These are phyloP conservation scores for Schizophyllum amplum DNA, from an alignment of 1,284 basidiomycete species.

Conservation along the genomic window DNA sequence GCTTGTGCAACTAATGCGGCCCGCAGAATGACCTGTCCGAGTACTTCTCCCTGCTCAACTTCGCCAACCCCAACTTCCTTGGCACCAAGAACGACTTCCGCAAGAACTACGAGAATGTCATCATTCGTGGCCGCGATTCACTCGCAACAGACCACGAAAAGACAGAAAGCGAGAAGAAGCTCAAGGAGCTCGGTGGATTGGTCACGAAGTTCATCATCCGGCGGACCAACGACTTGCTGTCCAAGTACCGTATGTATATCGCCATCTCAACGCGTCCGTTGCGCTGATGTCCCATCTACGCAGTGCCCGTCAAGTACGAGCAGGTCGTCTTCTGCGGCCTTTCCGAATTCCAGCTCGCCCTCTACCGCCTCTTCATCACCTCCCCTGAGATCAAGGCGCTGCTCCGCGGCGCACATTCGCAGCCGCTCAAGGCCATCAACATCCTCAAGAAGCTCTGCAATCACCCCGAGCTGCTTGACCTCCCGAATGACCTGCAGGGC, in stretches of 20 bases:
- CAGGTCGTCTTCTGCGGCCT: constrained; percentile 96
- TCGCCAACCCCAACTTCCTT: constrained; percentile 94
- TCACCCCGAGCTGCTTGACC: constrained; percentile 88
- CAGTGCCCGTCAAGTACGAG: constrained; percentile 98
- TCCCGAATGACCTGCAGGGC: constrained; percentile 83
- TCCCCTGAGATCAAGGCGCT: constrained; percentile 93
- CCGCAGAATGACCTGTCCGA: constrained; percentile 89
- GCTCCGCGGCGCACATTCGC: constrained; percentile 85
- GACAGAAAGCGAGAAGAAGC: constrained; percentile 80
- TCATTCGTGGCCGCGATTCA: constrained; percentile 90
- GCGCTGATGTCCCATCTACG: too few relatives aligned
- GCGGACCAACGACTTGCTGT: constrained; percentile 92
- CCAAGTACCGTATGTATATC: constrained; percentile 80
- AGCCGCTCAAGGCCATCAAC: constrained; percentile 96
- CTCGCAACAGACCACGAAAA: constrained; percentile 83
- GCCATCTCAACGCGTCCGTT: too few relatives aligned
- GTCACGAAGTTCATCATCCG: constrained; percentile 98
- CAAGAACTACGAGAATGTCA: constrained; percentile 94
- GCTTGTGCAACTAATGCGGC: background rate
- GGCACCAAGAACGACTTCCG: constrained; percentile 91
- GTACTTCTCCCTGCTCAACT: constrained; percentile 94
- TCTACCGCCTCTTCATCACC: constrained; percentile 91
- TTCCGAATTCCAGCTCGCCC: constrained; percentile 80
- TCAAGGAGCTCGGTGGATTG: constrained; percentile 86
- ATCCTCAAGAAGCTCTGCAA: constrained; percentile 98